Percentiles rank a stretch among this genome's conserved stretches.
These are phyloP conservation scores for Starmerella powellii DNA, from an alignment of 805 yeast genomes.

Conservation along the genomic window DNA sequence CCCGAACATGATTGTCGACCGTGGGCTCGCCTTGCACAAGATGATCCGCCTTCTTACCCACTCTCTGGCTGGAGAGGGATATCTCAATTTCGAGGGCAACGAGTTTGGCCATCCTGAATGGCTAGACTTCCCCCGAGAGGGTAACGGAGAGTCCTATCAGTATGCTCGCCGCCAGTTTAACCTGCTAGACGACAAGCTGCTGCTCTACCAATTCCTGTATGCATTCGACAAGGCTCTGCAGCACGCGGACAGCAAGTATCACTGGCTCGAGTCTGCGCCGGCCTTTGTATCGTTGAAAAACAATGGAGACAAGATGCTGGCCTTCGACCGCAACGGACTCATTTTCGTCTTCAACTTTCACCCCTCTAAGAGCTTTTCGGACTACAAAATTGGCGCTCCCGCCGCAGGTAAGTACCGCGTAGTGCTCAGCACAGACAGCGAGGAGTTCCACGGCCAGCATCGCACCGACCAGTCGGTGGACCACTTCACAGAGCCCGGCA, in stretches of 20 bases:
- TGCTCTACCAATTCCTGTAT: conserved; percentile 68
- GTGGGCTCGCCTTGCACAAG: conserved; percentile 86
- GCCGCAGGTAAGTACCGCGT: conserved; percentile 62
- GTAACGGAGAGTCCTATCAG: conserved; percentile 78
- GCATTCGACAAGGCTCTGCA: conserved; percentile 83
- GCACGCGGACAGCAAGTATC: conserved; percentile 51
- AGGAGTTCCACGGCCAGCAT: conserved; percentile 67
- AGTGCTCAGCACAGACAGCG: conserved; percentile 61
- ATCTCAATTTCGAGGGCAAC: conserved; percentile 90
- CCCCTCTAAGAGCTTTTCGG: conserved; percentile 69
- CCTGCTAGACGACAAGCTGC: conserved; percentile 61
- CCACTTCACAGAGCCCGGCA: conserved; percentile 58
- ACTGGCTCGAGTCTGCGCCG: conserved; percentile 60
- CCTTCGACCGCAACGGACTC: conserved; percentile 75
- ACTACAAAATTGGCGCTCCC: conserved; percentile 85
- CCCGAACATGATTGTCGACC: conserved; percentile 64
- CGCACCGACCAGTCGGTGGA: conserved; percentile 46
- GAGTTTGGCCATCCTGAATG: conserved; percentile 99
- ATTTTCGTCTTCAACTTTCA: conserved; percentile 84
- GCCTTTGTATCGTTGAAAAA: conserved; percentile 83
- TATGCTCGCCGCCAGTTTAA: conserved; percentile 94
- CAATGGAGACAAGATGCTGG: conserved; percentile 79
- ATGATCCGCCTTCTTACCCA: conserved; percentile 80
- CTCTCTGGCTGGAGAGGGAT: conserved; percentile 93
- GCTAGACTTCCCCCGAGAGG: conserved; percentile 91